Base-by-base conservation (phyloP, 352 stramenopile genomes). In the Globisporangium middletonii region DNA sequence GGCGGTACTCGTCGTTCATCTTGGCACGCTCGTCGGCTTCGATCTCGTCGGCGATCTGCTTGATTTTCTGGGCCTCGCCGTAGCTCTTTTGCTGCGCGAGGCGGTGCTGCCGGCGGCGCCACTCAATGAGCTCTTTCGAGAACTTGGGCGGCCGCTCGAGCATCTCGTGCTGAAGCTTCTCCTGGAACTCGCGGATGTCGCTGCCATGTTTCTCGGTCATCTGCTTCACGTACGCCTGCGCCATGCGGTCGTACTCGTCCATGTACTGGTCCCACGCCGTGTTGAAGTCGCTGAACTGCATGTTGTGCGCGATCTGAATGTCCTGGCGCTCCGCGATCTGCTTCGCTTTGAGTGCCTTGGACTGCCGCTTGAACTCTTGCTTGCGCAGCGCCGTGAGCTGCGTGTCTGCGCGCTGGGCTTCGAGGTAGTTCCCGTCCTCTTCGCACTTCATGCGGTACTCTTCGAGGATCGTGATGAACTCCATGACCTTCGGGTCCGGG, bases 261-360 rank as follows among this genome's bases (percentile, higher is more conserved):
- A 98, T 84, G 69, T 98, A 98, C 67, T 96, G 83, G 65, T 98
- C 94, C 95, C 94, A 98, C 13, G 86, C 85, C 19, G 73, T 67
- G 58, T 97, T 98, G 65, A 98, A 98, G 60, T 98, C 90, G 47
- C 86, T 80, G 61, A 96, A 97, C 72, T 98, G 93, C 86, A 98
- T 97, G 66, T 97, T 97, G 66, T 98, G 92, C 6, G 89, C 90
- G 48, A 97, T 94, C 66, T 97, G 90, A n/a, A 98, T 91, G 64
- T 97, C 88, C 67, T 97, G 90, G 5, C 89, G 80, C 68, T 98
- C 92, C 33, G 80, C 82, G 33, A 97, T 86, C 61, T 98, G 91
- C 49, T 89, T 82, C 23, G 88, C 89, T 46, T 90, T 86, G 8
- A 98, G 77, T 3, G 86, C 91, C 62, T 97, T 97, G 11, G 91